These are phyloP conservation scores for Evansstolkia leycettana DNA, from an alignment of 495 filamentous ascomycete genomes.

Conservation along the genomic window DNA sequence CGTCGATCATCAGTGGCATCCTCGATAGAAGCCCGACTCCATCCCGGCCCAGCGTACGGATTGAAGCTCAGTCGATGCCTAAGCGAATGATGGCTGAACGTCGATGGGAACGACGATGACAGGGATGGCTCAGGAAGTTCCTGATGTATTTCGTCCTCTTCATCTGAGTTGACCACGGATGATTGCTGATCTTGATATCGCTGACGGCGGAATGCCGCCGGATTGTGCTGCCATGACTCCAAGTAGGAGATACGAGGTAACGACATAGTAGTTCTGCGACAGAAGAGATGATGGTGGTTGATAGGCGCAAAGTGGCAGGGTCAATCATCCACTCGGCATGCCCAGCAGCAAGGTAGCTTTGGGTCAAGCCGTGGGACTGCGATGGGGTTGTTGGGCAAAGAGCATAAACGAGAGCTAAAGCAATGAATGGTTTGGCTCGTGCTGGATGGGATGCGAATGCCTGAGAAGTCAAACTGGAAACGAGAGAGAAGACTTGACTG, in stretches of 20 bases:
- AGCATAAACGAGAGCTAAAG: too few species aligned
- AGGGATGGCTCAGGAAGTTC: constrained; percentile 23
- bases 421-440: too few species aligned
- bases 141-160: constrained; percentile 17
- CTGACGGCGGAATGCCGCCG: constrained; percentile 19
- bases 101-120: constrained; percentile 32
- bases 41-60: constrained; percentile 30
- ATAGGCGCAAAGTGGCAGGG: too few species aligned
- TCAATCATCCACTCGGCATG: too few species aligned
- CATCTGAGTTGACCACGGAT: constrained; percentile 13
- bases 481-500: too few species aligned
- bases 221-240: constrained; percentile 33
- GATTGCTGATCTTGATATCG: constrained; percentile 5
- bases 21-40: constrained; percentile 22
- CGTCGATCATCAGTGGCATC: constrained; percentile 16
- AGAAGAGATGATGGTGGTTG: too few species aligned
- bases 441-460: too few species aligned
- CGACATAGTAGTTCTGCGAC: constrained; percentile 12
- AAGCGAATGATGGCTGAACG: constrained; percentile 19
- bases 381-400: too few species aligned
- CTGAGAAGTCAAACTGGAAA: too few species aligned
- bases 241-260: constrained; percentile 24
- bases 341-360: too few species aligned
- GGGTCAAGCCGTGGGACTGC: too few species aligned
- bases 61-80: constrained; percentile 33